A percentile compares a stretch with the other conserved stretches of the same genome.
Conservation (phyloP, 441 rosid species). For the Jatropha multifida region DNA sequence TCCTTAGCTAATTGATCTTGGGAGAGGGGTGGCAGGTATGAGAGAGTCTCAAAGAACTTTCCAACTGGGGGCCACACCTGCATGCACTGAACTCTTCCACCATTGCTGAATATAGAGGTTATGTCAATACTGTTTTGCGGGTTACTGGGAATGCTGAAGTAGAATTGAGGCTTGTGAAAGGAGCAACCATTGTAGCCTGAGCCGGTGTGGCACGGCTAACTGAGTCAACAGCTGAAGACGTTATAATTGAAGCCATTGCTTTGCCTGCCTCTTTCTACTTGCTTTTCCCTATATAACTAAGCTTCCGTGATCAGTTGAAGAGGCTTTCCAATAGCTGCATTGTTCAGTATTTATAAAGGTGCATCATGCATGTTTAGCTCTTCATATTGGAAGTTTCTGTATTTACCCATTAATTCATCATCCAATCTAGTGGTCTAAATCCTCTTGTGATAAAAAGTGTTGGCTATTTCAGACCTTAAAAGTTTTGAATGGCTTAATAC, state of each 20-base stretch:
- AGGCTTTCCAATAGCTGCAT: not conserved
- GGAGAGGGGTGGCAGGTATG: constrained; percentile 41
- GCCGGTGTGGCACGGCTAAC: constrained; percentile 20
- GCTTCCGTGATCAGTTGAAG: constrained; percentile 17
- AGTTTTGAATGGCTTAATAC: too few species aligned
- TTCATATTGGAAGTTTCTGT: not conserved
- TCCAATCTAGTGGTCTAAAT: not conserved
- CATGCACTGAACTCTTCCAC: constrained; percentile 21
- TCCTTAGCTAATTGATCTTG: constrained; percentile 26
- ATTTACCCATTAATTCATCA: not conserved
- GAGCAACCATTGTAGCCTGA: constrained; percentile 29
- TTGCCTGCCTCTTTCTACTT: constrained; percentile 7
- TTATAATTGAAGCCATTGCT: constrained; percentile 27
- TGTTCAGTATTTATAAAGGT: constrained; percentile 1
- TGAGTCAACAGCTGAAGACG: constrained; percentile 23
- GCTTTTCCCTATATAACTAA: not conserved
- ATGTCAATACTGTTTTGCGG: constrained; percentile 15
- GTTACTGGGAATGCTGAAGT: not conserved
- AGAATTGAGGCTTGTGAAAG: constrained; percentile 30
- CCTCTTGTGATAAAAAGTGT: not conserved
- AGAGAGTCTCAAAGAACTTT: constrained; percentile 45
- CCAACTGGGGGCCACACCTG: constrained; percentile 46
- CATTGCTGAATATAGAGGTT: constrained; percentile 22
- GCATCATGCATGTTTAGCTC: not conserved
- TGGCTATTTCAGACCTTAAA: too few species aligned